Evolutionary conservation across 345 rosid species (phyloP), one percentile per base, ranked within the genome.

Genomic region (Gossypium thurberi): DNA sequence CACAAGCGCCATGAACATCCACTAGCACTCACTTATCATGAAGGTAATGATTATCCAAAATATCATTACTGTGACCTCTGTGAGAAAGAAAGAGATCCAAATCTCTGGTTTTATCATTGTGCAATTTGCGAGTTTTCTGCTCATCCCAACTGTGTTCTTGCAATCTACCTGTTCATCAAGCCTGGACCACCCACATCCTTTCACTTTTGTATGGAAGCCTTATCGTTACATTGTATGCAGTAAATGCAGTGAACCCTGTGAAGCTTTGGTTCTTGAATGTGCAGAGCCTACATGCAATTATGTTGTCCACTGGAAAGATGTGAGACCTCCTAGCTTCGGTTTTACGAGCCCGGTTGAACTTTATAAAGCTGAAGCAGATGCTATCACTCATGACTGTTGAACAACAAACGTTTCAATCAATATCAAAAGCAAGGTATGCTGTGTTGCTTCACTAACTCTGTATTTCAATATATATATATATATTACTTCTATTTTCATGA

Each of bases 81-180:
- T 65, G 76, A 72, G 47, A 59, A 76, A 70, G 18, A 69, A 66
- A 74, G 56, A 75, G 64, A 78, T n/a, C 72, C 56, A 5, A 65
- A 8, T 9, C 20, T 33, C 20, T 74, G 69, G 62, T 78, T 78
- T 28, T 71, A 78, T 42, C 44, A 14, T 50, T 70, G 73, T 10
- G 68, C 20, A 40, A 60, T 2, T 10, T 60, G 58, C n/a, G 44
- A 48, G 2, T 25, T 17, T 47, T 67, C 42, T 47, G 57, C 21
- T 47, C 57, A 67, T 67, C 20, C 21, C 18, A 1, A 7, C 0
- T 67, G 23, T 15, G 21, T 48, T 48, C 20, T 48, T 25, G 18
- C 4, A 15, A 8, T 3, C 8, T 3, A 8, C 25, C 8, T 3
- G n/a, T 47, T 67, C 10, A 48, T 67, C 14, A 67, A 67, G 9